These are phyloP conservation scores for Pestalotiopsis sp. DNA, from an alignment of 2,329 filamentous ascomycete species.

Conservation along the genomic window DNA sequence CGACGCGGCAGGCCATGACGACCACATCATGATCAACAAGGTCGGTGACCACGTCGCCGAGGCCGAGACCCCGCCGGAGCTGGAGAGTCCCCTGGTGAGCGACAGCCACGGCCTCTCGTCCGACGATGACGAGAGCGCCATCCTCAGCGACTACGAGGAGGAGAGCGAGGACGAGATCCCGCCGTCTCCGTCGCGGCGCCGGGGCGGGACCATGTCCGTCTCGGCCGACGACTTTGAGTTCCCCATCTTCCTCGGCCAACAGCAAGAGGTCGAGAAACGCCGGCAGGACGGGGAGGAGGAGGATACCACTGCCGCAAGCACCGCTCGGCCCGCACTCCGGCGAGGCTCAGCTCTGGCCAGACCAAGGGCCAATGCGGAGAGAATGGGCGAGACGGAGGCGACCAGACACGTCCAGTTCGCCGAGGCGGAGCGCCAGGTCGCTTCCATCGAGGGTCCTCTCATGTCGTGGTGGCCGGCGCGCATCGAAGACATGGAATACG, in stretches of 20 bases:
- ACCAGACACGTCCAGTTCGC: constrained; percentile 14
- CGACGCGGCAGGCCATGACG: constrained; percentile 23
- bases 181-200: constrained; percentile 19
- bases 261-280: constrained; percentile 22
- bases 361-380: neutral
- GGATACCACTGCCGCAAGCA: neutral
- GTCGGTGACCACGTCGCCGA: constrained; percentile 16
- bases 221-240: constrained; percentile 29
- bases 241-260: constrained; percentile 31
- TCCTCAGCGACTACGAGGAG: constrained; percentile 31
- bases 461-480: constrained; percentile 34
- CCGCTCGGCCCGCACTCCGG: neutral
- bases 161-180: constrained; percentile 23
- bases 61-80: constrained; percentile 19
- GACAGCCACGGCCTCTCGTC: constrained; percentile 21
- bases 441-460: constrained; percentile 24
- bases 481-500: constrained; percentile 25
- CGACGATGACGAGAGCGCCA: constrained; percentile 21
- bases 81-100: constrained; percentile 18
- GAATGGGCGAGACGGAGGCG: neutral
- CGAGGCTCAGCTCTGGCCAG: neutral
- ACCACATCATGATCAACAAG: constrained; percentile 27
- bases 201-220: constrained; percentile 21
- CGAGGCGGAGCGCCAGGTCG: constrained; percentile 17
- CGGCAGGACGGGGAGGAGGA: constrained; percentile 19